Conservation (phyloP, 2,329 filamentous ascomycete species). For the Hymenoscyphus fraxineus region DNA sequence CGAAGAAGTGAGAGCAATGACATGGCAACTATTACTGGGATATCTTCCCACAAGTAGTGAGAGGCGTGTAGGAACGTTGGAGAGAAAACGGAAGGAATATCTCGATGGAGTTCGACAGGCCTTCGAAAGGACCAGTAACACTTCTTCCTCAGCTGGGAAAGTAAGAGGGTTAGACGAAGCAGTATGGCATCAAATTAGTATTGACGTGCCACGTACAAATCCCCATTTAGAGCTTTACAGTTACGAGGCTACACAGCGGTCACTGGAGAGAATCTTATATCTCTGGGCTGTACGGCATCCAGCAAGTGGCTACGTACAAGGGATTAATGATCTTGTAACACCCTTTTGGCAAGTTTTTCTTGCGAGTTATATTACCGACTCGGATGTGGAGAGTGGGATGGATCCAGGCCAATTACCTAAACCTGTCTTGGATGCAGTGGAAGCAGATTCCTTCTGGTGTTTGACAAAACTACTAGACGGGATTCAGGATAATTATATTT, state of each 20-base stretch:
- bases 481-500: slow-evolving; percentile 98
- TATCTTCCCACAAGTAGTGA: slow-evolving; percentile 98
- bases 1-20: slow-evolving; percentile 93
- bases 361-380: slow-evolving; percentile 89
- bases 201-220: slow-evolving; percentile 93
- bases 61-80: slow-evolving; percentile 80
- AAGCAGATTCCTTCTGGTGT: slow-evolving; percentile 98
- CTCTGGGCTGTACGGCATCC: slow-evolving; percentile 97
- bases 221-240: slow-evolving; percentile 92
- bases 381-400: slow-evolving; percentile 90
- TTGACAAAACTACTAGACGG: slow-evolving; percentile 96
- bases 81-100: slow-evolving; percentile 95
- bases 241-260: slow-evolving; percentile 93
- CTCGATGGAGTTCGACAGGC: slow-evolving; percentile 80
- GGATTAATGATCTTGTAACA: slow-evolving; percentile 96
- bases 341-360: slow-evolving; percentile 98
- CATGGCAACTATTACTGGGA: slow-evolving; percentile 94
- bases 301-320: slow-evolving; percentile 95
- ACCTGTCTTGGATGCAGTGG: slow-evolving; percentile 89
- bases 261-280: slow-evolving; percentile 90
- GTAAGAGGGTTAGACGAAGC: slow-evolving; percentile 80
- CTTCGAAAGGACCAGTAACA: slow-evolving; percentile 61
- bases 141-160: slow-evolving; percentile 42
- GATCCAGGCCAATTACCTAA: slow-evolving; percentile 91
- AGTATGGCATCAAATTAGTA: slow-evolving; percentile 99